phyloP scores from a whole-genome alignment of 2,329 filamentous ascomycete species.

The Zymoseptoria pseudotritici region DNA sequence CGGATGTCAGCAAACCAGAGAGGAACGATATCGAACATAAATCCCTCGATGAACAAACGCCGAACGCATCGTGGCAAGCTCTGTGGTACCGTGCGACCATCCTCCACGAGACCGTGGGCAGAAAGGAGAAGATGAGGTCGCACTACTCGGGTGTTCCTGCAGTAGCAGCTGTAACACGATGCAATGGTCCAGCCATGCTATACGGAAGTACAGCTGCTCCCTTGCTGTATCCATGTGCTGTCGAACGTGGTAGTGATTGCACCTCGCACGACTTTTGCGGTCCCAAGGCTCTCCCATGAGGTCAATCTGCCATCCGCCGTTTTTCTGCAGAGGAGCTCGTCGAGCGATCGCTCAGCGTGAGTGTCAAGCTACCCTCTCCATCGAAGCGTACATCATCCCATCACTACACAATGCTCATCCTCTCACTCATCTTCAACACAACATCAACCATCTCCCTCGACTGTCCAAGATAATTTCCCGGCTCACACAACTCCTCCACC shows the following conservation, averaged over 20 bases:
- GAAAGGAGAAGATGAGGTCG: neutral
- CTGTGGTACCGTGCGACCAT: neutral
- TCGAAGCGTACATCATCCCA: no score
- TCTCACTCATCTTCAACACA: neutral
- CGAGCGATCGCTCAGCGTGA: no score
- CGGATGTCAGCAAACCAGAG: neutral
- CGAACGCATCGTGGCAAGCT: neutral
- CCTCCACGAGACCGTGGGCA: neutral
- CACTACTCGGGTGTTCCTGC: neutral
- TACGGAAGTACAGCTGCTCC: neutral
- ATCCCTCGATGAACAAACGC: neutral
- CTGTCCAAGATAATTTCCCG: slow-evolving; percentile 21
- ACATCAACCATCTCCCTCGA: slow-evolving; percentile 19
- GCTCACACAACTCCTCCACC: slow-evolving; percentile 21
- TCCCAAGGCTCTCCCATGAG: no score
- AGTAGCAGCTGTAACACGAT: neutral
- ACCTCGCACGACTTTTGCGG: neutral
- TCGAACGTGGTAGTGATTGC: neutral
- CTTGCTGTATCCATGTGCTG: neutral
- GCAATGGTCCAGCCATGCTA: neutral
- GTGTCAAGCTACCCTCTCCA: no score
- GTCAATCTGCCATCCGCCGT: no score
- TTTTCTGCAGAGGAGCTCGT: no score
- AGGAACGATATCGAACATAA: neutral
- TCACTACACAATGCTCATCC: neutral